Evolutionary conservation across 2,329 filamentous ascomycete genomes (phyloP).

Genomic region (Calonectria pseudoturangicola): DNA sequence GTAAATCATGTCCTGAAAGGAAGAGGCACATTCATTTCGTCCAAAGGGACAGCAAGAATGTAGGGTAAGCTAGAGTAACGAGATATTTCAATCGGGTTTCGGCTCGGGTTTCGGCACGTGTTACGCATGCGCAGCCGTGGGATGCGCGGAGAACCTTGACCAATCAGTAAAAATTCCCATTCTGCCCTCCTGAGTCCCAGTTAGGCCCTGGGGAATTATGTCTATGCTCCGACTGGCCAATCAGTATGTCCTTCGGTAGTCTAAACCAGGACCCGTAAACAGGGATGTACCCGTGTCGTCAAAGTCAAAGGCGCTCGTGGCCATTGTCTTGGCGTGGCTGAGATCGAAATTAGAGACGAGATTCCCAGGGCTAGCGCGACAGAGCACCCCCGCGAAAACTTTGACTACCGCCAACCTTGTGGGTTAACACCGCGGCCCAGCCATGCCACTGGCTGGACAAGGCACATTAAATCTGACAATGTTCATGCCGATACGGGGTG

Average conservation of each 20-base stretch:
- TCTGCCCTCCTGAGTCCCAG: not conserved
- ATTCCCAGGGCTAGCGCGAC: conserved; percentile 7
- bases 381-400: conserved; percentile 6
- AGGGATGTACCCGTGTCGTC: conserved; percentile 1
- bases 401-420: conserved; percentile 6
- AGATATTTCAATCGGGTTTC: not conserved
- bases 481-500: conserved; percentile 13
- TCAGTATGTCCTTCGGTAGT: not conserved
- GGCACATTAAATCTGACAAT: not conserved
- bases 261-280: not conserved
- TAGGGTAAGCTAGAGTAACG: not conserved
- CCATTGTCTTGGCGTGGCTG: conserved; percentile 9
- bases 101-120: not conserved
- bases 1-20: no score
- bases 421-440: not conserved
- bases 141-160: not conserved
- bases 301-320: not conserved
- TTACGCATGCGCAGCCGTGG: not conserved
- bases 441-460: not conserved
- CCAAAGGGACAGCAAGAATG: not conserved
- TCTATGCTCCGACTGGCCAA: not conserved
- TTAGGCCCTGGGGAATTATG: not conserved
- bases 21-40: no score
- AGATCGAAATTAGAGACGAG: conserved; percentile 16
- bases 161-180: not conserved